Base-by-base conservation (phyloP, 1,284 basidiomycete genomes). In the Papiliotrema nemorosa region DNA sequence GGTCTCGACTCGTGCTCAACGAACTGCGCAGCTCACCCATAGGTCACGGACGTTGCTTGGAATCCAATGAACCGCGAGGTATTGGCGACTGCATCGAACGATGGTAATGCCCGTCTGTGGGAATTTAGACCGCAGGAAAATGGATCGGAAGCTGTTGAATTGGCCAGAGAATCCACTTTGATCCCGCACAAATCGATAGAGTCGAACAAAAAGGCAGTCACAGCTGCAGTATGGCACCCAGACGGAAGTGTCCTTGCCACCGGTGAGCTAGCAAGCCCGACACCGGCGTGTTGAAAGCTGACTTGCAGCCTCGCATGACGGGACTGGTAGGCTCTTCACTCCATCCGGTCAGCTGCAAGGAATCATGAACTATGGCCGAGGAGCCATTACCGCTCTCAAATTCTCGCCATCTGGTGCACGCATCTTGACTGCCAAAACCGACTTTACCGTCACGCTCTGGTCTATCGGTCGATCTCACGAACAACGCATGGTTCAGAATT, bases 181-280 rank as follows among this genome's bases (percentile, higher is more conserved):
- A 65, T 69, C 22, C 52, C 55, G 7, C 69, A 72, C 47, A 67
- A 67, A 37, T 57, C 60, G 1, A 69, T 73, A 38, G 71, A 73
- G 40, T 59, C 55, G 6, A 58, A 53, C 20, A 65, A 60, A 41
- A 73, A 69, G 52, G 62, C 51, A 1, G 59, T 73, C 0, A 67
- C 66, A 0, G 57, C 61, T 0, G 31, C 72, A 5, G 54, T 57
- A 0, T 73, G 68, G 68, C 69, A 72, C 53, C 69, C 71, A 4
- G 68, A 70, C 40, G 71, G 71, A 9, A 67, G 61, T 0, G 59
- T 72, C 2, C 50, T 71, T n/a, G 68, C 66, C 5, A 72, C 69
- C 18, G 61, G 63, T 62, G 39, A 49, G 58, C 26, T 20, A n/a
- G 2, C 3, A 14, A 18, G 10, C 42, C 22, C 34, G 29, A 14